Conservation (phyloP, 306 rosid genomes). For the apple (Malus domestica) region ASM211411v1 NC_041797.1:936501-937000, state of each 20-base stretch:
- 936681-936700: conserved; percentile 83
- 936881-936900: not conserved
- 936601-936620: conserved; percentile 68
- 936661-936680: conserved; percentile 47
- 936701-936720: conserved; percentile 65
- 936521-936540: not conserved
- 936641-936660: conserved; percentile 67
- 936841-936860: conserved; percentile 52
- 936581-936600: conserved; percentile 81
- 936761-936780: conserved; percentile 48
- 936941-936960: conserved; percentile 9
- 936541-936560: conserved; percentile 12
- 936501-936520: not conserved
- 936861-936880: conserved; percentile 33
- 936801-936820: conserved; percentile 77
- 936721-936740: conserved; percentile 45
- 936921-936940: conserved; percentile 28
- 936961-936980: not conserved
- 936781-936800: conserved; percentile 67
- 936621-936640: conserved; percentile 75
- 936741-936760: conserved; percentile 46
- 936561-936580: conserved; percentile 74
- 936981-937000: not conserved
- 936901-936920: conserved; percentile 18
- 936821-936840: conserved; percentile 73